phyloP scores from a whole-genome alignment of 1,284 basidiomycete species.

The Austroboletus niveus region DNA sequence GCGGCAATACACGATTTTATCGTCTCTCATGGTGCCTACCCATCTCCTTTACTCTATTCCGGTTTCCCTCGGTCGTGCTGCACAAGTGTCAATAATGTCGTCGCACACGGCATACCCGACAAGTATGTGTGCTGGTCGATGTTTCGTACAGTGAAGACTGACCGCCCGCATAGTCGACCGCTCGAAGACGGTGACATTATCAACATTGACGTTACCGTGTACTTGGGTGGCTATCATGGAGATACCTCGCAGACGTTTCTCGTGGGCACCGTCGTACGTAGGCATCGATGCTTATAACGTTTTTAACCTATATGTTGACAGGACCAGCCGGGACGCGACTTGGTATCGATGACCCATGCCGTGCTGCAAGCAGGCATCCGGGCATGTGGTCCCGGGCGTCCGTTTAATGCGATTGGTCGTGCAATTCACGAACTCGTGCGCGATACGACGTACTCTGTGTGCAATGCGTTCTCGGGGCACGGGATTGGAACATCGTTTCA shows the following conservation, averaged over 20 bases:
- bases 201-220: constrained; percentile 84
- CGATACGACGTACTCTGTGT: constrained; percentile 57
- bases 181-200: constrained; percentile 80
- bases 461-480: constrained; percentile 78
- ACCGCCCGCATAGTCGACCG: constrained; percentile 57
- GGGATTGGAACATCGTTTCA: constrained; percentile 88
- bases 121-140: constrained; percentile 45
- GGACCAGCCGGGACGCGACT: constrained; percentile 66
- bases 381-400: constrained; percentile 74
- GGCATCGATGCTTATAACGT: not conserved
- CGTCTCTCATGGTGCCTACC: constrained; percentile 72
- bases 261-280: constrained; percentile 69
- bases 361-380: constrained; percentile 73
- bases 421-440: constrained; percentile 64
- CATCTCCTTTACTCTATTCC: constrained; percentile 81
- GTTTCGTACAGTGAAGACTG: not conserved
- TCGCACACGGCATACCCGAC: constrained; percentile 87
- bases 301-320: constrained; percentile 23
- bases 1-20: constrained; percentile 69
- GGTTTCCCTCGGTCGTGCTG: constrained; percentile 78
- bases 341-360: constrained; percentile 60
- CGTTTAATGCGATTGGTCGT: constrained; percentile 72
- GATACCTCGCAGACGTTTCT: constrained; percentile 83
- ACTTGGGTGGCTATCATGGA: constrained; percentile 77
- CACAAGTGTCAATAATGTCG: constrained; percentile 85